phyloP scores from a whole-genome alignment of 2,329 filamentous ascomycete genomes.

The Penicillium capsulatum region DNA sequence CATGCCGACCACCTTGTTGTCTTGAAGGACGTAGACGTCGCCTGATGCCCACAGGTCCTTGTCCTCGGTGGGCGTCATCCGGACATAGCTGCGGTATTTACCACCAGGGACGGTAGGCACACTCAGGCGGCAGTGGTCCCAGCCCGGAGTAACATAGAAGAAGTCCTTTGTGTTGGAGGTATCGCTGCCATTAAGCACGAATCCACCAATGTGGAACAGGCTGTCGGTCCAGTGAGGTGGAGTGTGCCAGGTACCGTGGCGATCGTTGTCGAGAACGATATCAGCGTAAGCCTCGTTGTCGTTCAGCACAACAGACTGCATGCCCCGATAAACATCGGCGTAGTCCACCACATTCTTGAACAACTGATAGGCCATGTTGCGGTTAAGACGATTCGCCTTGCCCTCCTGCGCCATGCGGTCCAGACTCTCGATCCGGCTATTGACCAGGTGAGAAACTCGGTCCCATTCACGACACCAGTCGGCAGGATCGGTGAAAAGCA shows the following conservation, averaged over 20 bases:
- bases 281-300: constrained; percentile 30
- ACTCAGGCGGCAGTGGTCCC: constrained; percentile 25
- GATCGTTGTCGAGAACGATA: constrained; percentile 22
- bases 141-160: constrained; percentile 36
- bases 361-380: constrained; percentile 34
- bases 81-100: constrained; percentile 32
- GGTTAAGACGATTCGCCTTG: constrained; percentile 23
- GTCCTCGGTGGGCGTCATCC: constrained; percentile 31
- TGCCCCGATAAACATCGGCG: constrained; percentile 28
- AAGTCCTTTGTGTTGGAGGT: constrained; percentile 24
- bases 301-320: constrained; percentile 29
- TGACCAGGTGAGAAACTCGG: constrained; percentile 20
- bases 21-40: constrained; percentile 40
- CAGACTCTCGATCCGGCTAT: constrained; percentile 22
- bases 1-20: constrained; percentile 31
- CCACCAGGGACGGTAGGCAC: constrained; percentile 22
- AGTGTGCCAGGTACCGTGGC: constrained; percentile 27
- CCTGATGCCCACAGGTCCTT: constrained; percentile 33
- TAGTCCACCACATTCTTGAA: constrained; percentile 31
- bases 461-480: constrained; percentile 21
- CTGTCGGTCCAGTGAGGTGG: constrained; percentile 40
- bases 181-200: constrained; percentile 32
- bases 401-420: constrained; percentile 21
- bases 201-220: constrained; percentile 34
- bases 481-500: constrained; percentile 11